Percentiles rank a stretch among this genome's conserved stretches.
phyloP scores from a whole-genome alignment of 1,284 basidiomycete species.

The Heterobasidion parviporum region DNA sequence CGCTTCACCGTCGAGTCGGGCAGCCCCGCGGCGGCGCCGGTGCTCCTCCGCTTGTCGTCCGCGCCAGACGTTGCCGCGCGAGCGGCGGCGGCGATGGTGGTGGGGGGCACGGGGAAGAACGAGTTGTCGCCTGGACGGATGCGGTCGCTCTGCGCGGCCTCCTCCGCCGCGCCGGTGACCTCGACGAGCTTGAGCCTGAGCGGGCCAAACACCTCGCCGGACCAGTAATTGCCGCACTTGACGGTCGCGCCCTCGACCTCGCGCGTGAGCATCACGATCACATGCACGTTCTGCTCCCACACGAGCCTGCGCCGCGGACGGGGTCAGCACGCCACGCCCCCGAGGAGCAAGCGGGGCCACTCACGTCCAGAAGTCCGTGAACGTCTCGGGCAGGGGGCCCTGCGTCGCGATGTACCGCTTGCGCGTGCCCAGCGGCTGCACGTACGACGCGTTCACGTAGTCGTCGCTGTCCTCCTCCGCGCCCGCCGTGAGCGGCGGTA shows the following conservation, averaged over 20 bases:
- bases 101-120: conserved; percentile 12
- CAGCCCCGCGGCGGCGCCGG: conserved; percentile 12
- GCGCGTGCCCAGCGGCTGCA: conserved; percentile 76
- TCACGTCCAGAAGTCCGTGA: conserved; percentile 93
- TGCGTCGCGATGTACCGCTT: conserved; percentile 93
- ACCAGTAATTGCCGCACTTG: conserved; percentile 94
- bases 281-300: conserved; percentile 76
- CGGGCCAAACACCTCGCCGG: conserved; percentile 62
- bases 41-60: conserved; percentile 12
- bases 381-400: conserved; percentile 88
- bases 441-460: conserved; percentile 90
- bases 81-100: conserved; percentile 12
- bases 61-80: conserved; percentile 4
- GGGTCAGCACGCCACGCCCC: too few relatives aligned
- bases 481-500: conserved; percentile 1
- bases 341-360: conserved; percentile 21
- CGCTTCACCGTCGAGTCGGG: conserved; percentile 44
- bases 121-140: conserved; percentile 21
- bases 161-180: conserved; percentile 24
- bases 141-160: conserved; percentile 3
- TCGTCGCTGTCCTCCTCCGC: conserved; percentile 41
- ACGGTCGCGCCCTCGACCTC: conserved; percentile 84
- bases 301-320: conserved; percentile 40
- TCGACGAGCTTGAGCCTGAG: conserved; percentile 57
- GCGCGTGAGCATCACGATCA: conserved; percentile 86